Evolutionary conservation across 768 basidiomycete genomes (phyloP).

Genomic region (Lepiota subincarnata): DNA sequence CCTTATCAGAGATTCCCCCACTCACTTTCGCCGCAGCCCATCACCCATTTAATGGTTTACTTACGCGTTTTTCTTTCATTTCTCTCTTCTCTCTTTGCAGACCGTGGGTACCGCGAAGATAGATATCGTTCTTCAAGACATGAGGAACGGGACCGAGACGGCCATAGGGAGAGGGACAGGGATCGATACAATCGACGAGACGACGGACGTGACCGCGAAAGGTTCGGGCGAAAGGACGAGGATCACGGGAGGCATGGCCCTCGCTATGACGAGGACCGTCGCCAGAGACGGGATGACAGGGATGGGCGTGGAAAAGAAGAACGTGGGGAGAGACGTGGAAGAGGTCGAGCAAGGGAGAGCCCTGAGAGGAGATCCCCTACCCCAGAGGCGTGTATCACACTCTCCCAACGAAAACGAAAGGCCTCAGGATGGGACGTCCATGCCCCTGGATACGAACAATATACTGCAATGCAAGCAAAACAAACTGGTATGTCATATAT

Average conservation of each 20-base stretch:
- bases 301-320: constrained; percentile 15
- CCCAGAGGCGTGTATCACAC: constrained; percentile 74
- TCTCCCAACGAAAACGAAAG: constrained; percentile 84
- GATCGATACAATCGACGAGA: constrained; percentile 38
- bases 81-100: constrained; percentile 38
- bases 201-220: constrained; percentile 49
- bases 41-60: constrained; percentile 31
- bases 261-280: constrained; percentile 23
- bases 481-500: constrained; percentile 68
- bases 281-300: constrained; percentile 16
- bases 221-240: constrained; percentile 11
- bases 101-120: constrained; percentile 61
- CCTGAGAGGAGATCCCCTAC: constrained; percentile 87
- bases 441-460: constrained; percentile 92
- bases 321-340: constrained; percentile 15
- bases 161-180: constrained; percentile 46
- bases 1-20: background rate
- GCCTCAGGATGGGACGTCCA: constrained; percentile 97
- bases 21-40: constrained; percentile 17
- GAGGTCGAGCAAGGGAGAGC: constrained; percentile 47
- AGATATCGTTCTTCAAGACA: constrained; percentile 66
- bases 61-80: constrained; percentile 47
- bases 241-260: constrained; percentile 33
- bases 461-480: constrained; percentile 96
- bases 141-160: constrained; percentile 47